Evolutionary conservation across 2,329 filamentous ascomycete species (phyloP).

Genomic region (Epichloe elymi): DNA sequence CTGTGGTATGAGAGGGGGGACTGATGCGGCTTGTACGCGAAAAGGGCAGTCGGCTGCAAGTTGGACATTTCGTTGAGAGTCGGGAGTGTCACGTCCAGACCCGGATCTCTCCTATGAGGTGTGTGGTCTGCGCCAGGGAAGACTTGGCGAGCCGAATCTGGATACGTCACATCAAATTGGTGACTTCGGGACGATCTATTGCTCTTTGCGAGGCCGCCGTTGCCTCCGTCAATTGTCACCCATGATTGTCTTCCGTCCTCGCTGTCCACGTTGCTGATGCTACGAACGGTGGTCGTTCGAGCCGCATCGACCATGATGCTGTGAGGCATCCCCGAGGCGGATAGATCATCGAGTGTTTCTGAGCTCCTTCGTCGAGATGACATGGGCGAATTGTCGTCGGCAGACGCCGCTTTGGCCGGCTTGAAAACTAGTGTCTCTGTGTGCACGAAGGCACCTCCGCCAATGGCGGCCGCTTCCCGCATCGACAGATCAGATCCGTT

Average conservation of each 20-base stretch:
- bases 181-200: slow-evolving; percentile 13
- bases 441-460: slow-evolving; percentile 1
- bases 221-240: slow-evolving; percentile 20
- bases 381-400: slow-evolving; percentile 13
- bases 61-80: slow-evolving; percentile 15
- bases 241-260: slow-evolving; percentile 20
- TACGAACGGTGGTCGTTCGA: slow-evolving; percentile 10
- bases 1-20: slow-evolving; percentile 11
- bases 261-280: slow-evolving; percentile 10
- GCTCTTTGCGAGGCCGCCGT: slow-evolving; percentile 12
- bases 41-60: slow-evolving; percentile 8
- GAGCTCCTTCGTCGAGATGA: slow-evolving; percentile 14
- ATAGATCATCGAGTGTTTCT: slow-evolving; percentile 13
- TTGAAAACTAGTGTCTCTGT: slow-evolving; percentile 9
- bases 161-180: slow-evolving; percentile 15
- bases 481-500: slow-evolving; percentile 15
- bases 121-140: slow-evolving; percentile 18
- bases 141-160: slow-evolving; percentile 19
- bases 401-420: slow-evolving; percentile 10
- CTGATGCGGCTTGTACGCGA: slow-evolving; percentile 4
- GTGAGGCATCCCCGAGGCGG: slow-evolving; percentile 13
- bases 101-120: slow-evolving; percentile 10
- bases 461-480: slow-evolving; percentile 11
- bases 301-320: slow-evolving; percentile 14
- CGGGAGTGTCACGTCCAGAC: slow-evolving; percentile 16